Conservation (phyloP, 2,329 filamentous ascomycete genomes). For the Diaporthe destruens region DNA sequence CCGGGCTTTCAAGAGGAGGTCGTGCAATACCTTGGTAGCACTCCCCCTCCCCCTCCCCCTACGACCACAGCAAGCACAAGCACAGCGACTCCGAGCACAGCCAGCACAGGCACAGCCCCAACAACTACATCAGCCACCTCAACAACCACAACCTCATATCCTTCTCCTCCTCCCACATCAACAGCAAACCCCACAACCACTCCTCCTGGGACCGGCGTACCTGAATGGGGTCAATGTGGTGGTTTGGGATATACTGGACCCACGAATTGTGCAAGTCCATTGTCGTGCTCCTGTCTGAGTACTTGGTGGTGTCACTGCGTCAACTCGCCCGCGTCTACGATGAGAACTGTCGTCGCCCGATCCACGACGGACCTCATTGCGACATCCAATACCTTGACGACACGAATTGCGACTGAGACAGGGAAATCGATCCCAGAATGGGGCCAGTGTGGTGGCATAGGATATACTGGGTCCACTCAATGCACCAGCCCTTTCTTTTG, state of each 20-base stretch:
- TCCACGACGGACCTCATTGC: constrained; percentile 17
- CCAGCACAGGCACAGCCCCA: constrained; percentile 28
- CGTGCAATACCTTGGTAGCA: constrained; percentile 49
- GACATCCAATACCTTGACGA: constrained; percentile 14
- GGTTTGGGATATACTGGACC: constrained; percentile 51
- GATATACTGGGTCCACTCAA: constrained; percentile 51
- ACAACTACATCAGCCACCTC: constrained; percentile 32
- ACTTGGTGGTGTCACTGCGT: constrained; percentile 52
- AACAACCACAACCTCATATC: constrained; percentile 13
- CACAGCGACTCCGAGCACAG: constrained; percentile 37
- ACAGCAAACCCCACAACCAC: constrained; percentile 28
- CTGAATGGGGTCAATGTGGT: constrained; percentile 54
- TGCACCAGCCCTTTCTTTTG: constrained; percentile 51
- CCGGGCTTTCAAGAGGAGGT: constrained; percentile 65
- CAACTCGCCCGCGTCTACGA: constrained; percentile 29
- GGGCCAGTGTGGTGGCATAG: constrained; percentile 53
- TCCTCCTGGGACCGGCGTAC: constrained; percentile 43
- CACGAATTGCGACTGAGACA: constrained; percentile 33
- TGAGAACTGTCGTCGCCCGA: constrained; percentile 1
- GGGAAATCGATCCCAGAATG: constrained; percentile 48
- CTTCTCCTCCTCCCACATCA: not conserved
- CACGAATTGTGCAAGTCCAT: constrained; percentile 50
- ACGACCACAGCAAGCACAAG: constrained; percentile 34
- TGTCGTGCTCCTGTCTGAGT: constrained; percentile 47
- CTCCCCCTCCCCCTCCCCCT: constrained; percentile 2